These are phyloP conservation scores for Myriosclerotinia scirpicola DNA, from an alignment of 2,329 filamentous ascomycete genomes.

Conservation along the genomic window DNA sequence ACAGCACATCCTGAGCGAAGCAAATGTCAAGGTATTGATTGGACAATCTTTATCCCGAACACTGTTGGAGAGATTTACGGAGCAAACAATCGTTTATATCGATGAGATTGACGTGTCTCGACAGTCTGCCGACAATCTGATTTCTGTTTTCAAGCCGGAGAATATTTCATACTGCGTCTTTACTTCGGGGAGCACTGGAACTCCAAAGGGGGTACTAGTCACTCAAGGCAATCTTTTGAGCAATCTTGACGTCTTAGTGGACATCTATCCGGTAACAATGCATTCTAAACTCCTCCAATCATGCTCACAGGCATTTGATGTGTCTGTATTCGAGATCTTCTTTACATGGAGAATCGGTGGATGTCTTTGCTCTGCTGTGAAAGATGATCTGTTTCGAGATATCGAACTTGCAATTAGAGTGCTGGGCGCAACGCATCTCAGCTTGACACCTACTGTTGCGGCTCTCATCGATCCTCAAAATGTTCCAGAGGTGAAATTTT, in stretches of 20 bases:
- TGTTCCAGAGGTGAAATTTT: conserved; percentile 69
- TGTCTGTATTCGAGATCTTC: conserved; percentile 89
- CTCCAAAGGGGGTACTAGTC: conserved; percentile 76
- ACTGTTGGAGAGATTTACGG: conserved; percentile 28
- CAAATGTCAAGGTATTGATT: conserved; percentile 52
- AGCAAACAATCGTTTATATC: conserved; percentile 35
- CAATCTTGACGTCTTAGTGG: conserved; percentile 67
- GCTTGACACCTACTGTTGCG: conserved; percentile 82
- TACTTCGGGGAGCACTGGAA: conserved; percentile 77
- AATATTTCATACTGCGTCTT: conserved; percentile 73
- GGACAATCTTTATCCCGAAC: conserved; percentile 39
- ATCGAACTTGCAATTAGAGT: conserved; percentile 65
- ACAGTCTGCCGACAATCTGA: conserved; percentile 30
- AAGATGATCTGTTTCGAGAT: conserved; percentile 72
- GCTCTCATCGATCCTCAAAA: conserved; percentile 67
- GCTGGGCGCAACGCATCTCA: conserved; percentile 73
- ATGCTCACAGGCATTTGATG: conserved; percentile 82
- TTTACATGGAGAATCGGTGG: conserved; percentile 79
- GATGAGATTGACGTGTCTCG: conserved; percentile 36
- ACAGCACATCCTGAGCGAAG: conserved; percentile 60
- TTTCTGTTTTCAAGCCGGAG: conserved; percentile 25
- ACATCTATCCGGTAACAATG: conserved; percentile 60
- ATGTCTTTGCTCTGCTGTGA: conserved; percentile 72
- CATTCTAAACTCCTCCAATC: conserved; percentile 68
- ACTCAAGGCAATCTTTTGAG: conserved; percentile 74